phyloP scores from a whole-genome alignment of 331 rosid species.

The Pyrus hybrid region DNA sequence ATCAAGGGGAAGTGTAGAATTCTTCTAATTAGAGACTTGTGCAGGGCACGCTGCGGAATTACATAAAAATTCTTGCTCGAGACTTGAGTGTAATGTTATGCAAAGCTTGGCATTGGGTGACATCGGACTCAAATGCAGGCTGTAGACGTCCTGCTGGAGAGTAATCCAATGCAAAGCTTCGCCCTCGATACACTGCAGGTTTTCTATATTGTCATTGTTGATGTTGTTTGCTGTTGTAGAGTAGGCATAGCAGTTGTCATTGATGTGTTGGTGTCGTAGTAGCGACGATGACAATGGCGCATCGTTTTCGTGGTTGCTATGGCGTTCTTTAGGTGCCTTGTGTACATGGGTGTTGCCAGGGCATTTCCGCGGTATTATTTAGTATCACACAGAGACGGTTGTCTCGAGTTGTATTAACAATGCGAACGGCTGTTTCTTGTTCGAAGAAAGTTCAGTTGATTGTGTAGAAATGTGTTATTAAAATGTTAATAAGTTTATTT shows the following conservation, averaged over 20 bases:
- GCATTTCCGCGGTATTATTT: not conserved
- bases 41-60: conserved; percentile 9
- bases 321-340: not conserved
- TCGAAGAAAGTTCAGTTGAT: no score
- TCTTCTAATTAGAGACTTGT: not conserved
- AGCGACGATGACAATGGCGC: not conserved
- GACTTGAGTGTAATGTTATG: conserved; percentile 13
- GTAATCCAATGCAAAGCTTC: not conserved
- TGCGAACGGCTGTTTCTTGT: no score
- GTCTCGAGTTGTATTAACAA: no score
- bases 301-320: not conserved
- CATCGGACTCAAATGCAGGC: not conserved
- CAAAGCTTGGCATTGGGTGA: conserved; percentile 16
- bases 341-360: conserved; percentile 7
- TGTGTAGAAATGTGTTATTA: no score
- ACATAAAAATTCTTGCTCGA: conserved; percentile 3
- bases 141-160: not conserved
- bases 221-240: not conserved
- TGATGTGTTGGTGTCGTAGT: not conserved
- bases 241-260: not conserved
- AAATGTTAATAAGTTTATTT: no score
- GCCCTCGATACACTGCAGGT: not conserved
- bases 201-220: not conserved
- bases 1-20: conserved; percentile 60
- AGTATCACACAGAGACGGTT: not conserved